Conservation (phyloP, 345 rosid genomes). For the Firmiana major region DNA sequence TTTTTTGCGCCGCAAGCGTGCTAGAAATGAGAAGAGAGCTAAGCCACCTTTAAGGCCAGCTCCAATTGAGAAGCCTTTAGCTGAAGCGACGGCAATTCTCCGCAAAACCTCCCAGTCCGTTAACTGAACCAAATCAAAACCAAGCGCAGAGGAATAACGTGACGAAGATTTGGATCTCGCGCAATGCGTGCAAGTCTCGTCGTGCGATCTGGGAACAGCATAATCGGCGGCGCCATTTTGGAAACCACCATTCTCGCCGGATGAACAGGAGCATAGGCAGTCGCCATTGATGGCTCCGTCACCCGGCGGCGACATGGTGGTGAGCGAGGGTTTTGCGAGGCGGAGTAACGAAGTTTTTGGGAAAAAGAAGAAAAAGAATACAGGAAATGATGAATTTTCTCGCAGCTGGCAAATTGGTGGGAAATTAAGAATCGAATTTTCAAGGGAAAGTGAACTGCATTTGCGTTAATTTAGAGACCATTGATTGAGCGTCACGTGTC, state of each 20-base stretch:
- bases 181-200: slow-evolving; percentile 35
- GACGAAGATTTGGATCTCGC: slow-evolving; percentile 28
- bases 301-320: slow-evolving; percentile 30
- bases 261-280: slow-evolving; percentile 20
- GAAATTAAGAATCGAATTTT: slow-evolving; percentile 35
- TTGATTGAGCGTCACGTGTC: slow-evolving; percentile 5
- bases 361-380: background rate
- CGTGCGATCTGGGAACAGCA: slow-evolving; percentile 14
- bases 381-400: no score
- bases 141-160: slow-evolving; percentile 24
- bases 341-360: background rate
- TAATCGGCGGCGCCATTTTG: slow-evolving; percentile 4
- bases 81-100: slow-evolving; percentile 61
- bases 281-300: slow-evolving; percentile 17
- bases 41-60: slow-evolving; percentile 96
- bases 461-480: slow-evolving; percentile 4
- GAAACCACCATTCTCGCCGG: slow-evolving; percentile 25
- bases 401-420: slow-evolving; percentile 37
- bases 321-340: slow-evolving; percentile 16
- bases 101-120: slow-evolving; percentile 61
- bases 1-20: slow-evolving; percentile 61
- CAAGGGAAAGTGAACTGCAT: slow-evolving; percentile 9
- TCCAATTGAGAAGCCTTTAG: slow-evolving; percentile 86
- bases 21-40: slow-evolving; percentile 69
- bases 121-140: slow-evolving; percentile 27